A percentile compares a stretch with the other conserved stretches of the same genome.
These are phyloP conservation scores for Colletotrichum sp. DNA, from an alignment of 2,329 filamentous ascomycete genomes.

Conservation along the genomic window DNA sequence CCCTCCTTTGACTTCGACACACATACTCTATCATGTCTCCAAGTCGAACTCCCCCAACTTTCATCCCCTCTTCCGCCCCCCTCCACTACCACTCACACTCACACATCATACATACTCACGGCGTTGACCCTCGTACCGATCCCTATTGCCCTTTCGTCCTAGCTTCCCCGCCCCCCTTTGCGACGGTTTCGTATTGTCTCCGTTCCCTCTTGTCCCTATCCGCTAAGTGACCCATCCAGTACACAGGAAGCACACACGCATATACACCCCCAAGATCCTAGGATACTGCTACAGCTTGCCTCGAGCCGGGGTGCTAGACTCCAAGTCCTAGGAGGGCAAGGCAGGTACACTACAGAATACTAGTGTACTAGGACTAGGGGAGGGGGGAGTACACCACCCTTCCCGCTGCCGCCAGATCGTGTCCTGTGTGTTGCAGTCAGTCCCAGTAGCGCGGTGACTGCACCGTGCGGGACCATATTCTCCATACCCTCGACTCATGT, in stretches of 20 bases:
- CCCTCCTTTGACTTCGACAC: neutral
- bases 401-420: constrained; percentile 15
- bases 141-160: constrained; percentile 12
- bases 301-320: neutral
- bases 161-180: constrained; percentile 16
- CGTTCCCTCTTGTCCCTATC: constrained; percentile 16
- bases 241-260: neutral
- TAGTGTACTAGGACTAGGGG: neutral
- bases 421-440: neutral
- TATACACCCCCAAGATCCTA: neutral
- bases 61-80: neutral
- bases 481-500: constrained; percentile 19
- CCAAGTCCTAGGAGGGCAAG: neutral
- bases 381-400: neutral
- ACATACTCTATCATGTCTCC: neutral
- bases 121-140: constrained; percentile 4
- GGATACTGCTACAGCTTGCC: neutral
- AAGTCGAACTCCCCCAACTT: neutral
- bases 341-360: neutral
- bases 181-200: constrained; percentile 21
- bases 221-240: neutral
- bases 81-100: neutral
- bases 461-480: constrained; percentile 15
- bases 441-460: constrained; percentile 12
- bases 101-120: neutral